These are phyloP conservation scores for Chlamydomonas schloesseri DNA, from an alignment of 139 green algal species.

Conservation along the genomic window DNA sequence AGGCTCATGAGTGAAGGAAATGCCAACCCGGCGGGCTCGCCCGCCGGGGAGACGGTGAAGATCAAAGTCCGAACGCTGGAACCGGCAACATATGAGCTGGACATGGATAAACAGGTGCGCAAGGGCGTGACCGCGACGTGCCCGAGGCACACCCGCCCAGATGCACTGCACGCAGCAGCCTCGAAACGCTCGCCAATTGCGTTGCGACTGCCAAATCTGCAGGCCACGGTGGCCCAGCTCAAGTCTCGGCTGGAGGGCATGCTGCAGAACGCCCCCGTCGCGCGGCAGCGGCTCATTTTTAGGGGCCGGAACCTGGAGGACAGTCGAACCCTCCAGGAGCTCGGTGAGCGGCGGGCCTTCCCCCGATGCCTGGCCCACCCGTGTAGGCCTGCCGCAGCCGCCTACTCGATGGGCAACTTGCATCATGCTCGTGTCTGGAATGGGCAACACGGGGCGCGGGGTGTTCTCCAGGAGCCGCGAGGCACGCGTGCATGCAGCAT, in stretches of 20 bases:
- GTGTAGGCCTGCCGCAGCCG: too few relatives aligned
- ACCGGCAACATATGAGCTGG: constrained; percentile 52
- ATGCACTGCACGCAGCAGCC: not conserved
- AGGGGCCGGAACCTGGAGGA: constrained; percentile 26
- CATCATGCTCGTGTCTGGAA: too few relatives aligned
- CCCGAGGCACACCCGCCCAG: not conserved
- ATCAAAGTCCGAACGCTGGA: constrained; percentile 59
- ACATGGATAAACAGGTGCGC: constrained; percentile 6
- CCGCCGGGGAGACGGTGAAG: not conserved
- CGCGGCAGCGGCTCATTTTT: constrained; percentile 45
- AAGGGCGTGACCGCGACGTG: not conserved
- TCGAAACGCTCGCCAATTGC: too few relatives aligned
- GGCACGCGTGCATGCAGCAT: too few relatives aligned
- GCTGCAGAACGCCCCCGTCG: constrained; percentile 14
- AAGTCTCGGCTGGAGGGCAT: constrained; percentile 48
- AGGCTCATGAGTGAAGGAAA: not conserved
- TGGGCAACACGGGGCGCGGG: too few relatives aligned
- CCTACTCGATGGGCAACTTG: too few relatives aligned
- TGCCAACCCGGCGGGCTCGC: not conserved
- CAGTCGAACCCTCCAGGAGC: constrained; percentile 5
- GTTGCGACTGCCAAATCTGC: not conserved
- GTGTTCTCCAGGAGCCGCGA: too few relatives aligned
- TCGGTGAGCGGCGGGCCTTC: constrained; percentile 1
- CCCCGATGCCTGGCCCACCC: too few relatives aligned
- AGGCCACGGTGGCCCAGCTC: constrained; percentile 53